These are phyloP conservation scores for Clitopilus hobsonii DNA, from an alignment of 768 basidiomycete genomes.

Conservation along the genomic window DNA sequence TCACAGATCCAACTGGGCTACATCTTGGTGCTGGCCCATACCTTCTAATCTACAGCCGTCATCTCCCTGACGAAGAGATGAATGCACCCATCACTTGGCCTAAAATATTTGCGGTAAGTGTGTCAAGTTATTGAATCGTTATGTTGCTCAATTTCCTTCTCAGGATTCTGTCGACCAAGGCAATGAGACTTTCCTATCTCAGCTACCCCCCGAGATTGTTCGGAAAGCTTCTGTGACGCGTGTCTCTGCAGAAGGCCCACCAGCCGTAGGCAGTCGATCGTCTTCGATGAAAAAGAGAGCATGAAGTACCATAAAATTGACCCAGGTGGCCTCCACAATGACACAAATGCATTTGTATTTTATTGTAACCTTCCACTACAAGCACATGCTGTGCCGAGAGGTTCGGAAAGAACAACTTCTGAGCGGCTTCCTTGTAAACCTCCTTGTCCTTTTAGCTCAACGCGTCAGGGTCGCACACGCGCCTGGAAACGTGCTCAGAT, in stretches of 20 bases:
- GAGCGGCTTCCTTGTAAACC: no score
- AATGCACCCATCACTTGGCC: slow-evolving; percentile 34
- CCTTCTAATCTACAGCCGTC: slow-evolving; percentile 63
- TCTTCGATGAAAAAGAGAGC: not conserved
- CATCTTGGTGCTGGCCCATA: slow-evolving; percentile 78
- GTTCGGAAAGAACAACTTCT: no score
- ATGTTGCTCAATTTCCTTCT: not conserved
- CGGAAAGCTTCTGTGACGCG: not conserved
- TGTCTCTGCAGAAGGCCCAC: no score
- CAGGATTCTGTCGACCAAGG: slow-evolving; percentile 29
- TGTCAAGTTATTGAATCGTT: not conserved
- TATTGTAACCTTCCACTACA: not conserved
- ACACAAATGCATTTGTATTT: not conserved
- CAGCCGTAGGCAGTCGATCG: not conserved
- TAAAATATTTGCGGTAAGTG: slow-evolving; percentile 27
- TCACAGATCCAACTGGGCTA: slow-evolving; percentile 66
- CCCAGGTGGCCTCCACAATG: not conserved
- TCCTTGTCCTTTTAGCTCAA: not conserved
- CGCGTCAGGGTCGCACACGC: not conserved
- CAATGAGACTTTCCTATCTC: slow-evolving; percentile 29
- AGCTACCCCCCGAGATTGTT: slow-evolving; percentile 26
- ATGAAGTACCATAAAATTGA: no score
- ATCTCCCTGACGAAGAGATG: slow-evolving; percentile 29
- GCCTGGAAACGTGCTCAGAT: not conserved
- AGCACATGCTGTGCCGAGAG: not conserved